A percentile compares a stretch with the other conserved stretches of the same genome.
These are phyloP conservation scores for Tympanopsis confertula DNA, from an alignment of 2,329 filamentous ascomycete species.

Conservation along the genomic window DNA sequence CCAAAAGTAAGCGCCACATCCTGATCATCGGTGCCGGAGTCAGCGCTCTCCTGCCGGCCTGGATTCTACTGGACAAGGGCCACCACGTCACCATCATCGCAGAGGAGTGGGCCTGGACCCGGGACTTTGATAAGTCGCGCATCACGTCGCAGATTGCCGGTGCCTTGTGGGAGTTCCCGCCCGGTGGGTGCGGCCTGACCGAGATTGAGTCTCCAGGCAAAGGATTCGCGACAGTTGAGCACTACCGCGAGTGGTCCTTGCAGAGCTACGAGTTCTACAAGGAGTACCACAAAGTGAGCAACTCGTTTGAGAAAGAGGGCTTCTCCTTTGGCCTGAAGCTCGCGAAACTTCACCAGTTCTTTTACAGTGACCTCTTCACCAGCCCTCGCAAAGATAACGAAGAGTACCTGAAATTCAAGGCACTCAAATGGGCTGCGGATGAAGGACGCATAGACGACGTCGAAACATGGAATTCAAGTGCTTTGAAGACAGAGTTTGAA, in stretches of 20 bases:
- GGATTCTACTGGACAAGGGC: slow-evolving; percentile 28
- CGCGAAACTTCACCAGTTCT: too few relatives aligned
- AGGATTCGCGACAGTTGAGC: too few relatives aligned
- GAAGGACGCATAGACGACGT: slow-evolving; percentile 20
- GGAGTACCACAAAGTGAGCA: too few relatives aligned
- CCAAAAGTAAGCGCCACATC: too few relatives aligned
- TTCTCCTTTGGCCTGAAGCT: too few relatives aligned
- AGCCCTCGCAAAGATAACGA: slow-evolving; percentile 18
- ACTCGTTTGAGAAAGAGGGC: slow-evolving; percentile 20
- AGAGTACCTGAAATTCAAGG: slow-evolving; percentile 19
- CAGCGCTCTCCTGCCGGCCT: slow-evolving; percentile 23
- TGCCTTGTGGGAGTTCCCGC: slow-evolving; percentile 32
- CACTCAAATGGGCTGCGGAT: slow-evolving; percentile 24
- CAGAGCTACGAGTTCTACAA: too few relatives aligned
- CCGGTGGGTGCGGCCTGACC: slow-evolving; percentile 30
- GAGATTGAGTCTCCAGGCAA: too few relatives aligned
- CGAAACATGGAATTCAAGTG: too few relatives aligned
- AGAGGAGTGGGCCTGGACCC: slow-evolving; percentile 24
- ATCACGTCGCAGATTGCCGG: slow-evolving; percentile 33
- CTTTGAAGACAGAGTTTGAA: too few relatives aligned
- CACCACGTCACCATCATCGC: slow-evolving; percentile 30
- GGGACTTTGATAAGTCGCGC: slow-evolving; percentile 18
- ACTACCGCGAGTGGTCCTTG: slow-evolving; percentile 25
- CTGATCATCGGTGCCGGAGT: too few relatives aligned
- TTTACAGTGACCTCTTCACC: slow-evolving; percentile 26